phyloP scores from a whole-genome alignment of 2,329 filamentous ascomycete genomes.

The Trichoderma simmonsii region DNA sequence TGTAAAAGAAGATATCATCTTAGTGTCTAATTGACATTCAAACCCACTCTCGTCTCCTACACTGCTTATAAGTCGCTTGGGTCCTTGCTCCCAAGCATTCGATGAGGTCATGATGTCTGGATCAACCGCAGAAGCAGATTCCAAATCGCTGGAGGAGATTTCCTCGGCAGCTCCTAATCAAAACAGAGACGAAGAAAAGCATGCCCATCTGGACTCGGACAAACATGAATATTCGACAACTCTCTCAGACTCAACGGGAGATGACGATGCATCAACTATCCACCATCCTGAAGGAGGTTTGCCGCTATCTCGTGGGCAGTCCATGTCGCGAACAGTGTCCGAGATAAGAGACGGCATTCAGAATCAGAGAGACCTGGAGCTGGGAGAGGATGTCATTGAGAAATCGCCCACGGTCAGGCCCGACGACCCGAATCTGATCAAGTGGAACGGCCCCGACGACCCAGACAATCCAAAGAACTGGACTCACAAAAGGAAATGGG shows the following conservation, averaged over 20 bases:
- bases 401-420: constrained; percentile 21
- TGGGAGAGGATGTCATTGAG: constrained; percentile 27
- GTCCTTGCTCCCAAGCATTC: background rate
- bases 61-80: constrained; percentile 1
- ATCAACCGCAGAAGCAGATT: background rate
- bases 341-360: constrained; percentile 41
- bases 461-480: constrained; percentile 54
- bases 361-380: constrained; percentile 33
- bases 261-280: background rate
- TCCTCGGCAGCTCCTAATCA: background rate
- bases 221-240: background rate
- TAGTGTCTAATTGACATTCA: background rate
- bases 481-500: constrained; percentile 54
- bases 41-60: background rate
- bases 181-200: background rate
- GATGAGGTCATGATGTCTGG: background rate
- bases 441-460: constrained; percentile 53
- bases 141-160: background rate
- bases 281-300: background rate
- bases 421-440: constrained; percentile 41
- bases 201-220: background rate
- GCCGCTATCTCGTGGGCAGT: background rate
- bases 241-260: background rate
- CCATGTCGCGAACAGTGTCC: constrained; percentile 35
- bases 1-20: background rate